phyloP scores from a whole-genome alignment of 352 stramenopile genomes.

The Phytophthora ramorum region DNA sequence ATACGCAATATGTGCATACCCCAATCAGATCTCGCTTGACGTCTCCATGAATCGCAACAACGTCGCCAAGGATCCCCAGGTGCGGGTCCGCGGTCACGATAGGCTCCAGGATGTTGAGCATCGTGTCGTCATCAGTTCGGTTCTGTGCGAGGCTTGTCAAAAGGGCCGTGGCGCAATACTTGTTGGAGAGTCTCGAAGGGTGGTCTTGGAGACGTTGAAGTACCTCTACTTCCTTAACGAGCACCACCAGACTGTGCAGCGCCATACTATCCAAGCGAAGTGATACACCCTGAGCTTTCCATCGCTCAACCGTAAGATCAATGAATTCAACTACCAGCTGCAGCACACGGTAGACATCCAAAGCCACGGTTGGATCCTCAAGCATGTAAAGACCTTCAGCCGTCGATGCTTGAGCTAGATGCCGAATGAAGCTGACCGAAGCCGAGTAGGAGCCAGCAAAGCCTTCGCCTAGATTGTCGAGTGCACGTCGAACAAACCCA shows the following conservation, averaged over 20 bases:
- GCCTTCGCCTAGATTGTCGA: constrained; percentile 44
- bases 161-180: constrained; percentile 8
- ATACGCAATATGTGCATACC: constrained; percentile 36
- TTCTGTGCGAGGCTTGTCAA: constrained; percentile 39
- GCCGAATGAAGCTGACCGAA: constrained; percentile 43
- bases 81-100: constrained; percentile 50
- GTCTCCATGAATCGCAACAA: constrained; percentile 35
- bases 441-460: constrained; percentile 45
- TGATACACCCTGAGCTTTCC: constrained; percentile 27
- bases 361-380: constrained; percentile 18
- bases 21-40: constrained; percentile 56
- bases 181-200: neutral
- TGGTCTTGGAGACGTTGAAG: constrained; percentile 32
- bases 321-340: constrained; percentile 42
- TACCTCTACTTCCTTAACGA: constrained; percentile 57
- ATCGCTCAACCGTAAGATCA: constrained; percentile 21
- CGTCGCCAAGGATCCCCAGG: constrained; percentile 33
- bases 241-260: constrained; percentile 46
- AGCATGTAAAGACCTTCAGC: constrained; percentile 30
- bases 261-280: constrained; percentile 51
- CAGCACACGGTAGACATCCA: constrained; percentile 39
- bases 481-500: constrained; percentile 52
- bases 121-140: constrained; percentile 32
- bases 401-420: constrained; percentile 36
- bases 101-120: constrained; percentile 55